Evolutionary conservation across 768 basidiomycete species (phyloP), one percentile per base, ranked within the genome.

Genomic region (Xerocomellus dryophilus): DNA sequence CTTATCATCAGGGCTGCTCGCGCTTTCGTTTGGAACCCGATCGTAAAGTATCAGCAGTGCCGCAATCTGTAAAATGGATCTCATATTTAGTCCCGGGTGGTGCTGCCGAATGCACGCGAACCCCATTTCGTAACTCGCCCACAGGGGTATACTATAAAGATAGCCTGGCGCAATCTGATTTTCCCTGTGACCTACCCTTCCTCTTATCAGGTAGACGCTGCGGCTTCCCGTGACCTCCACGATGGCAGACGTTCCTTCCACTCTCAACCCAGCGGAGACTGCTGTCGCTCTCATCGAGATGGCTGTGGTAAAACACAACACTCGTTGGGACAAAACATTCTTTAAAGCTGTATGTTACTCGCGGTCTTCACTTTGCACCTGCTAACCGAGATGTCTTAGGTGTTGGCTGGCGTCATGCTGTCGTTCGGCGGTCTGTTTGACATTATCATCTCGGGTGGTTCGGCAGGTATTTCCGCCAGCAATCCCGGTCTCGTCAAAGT

Each of bases 401-500:
- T 87, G 46, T 70, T 82, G 51, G 87, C 85, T 27, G 87, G 87
- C 17, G 76, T 79, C 31, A 86, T 88, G 81, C 64, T 88, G n/a
- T 86, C 86, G 7, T 88, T 89, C 46, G 87, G 87, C 61, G 84
- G 84, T 17, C 70, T 89, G 15, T 66, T 89, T 27, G 80, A 80
- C 20, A 71, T 85, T 57, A 74, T 88, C 52, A 63, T 87, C 15
- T 71, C 76, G 42, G 87, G 84, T 34, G 87, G 87, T 7, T 78
- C 86, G 0, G 65, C 72, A 0, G 77, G 73, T 1, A 61, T 89
- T 27, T 78, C 69, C 20, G 45, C 69, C 32, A 72, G 70, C 52
- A 85, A 87, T 54, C 87, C 86, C 2, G 87, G 87, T 18, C 70
- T 89, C 10, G 82, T 86, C 42, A 88, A 84, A 63, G 58, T 86